phyloP scores from a whole-genome alignment of 2,329 filamentous ascomycete genomes.

The Metarhizium sp. region DNA sequence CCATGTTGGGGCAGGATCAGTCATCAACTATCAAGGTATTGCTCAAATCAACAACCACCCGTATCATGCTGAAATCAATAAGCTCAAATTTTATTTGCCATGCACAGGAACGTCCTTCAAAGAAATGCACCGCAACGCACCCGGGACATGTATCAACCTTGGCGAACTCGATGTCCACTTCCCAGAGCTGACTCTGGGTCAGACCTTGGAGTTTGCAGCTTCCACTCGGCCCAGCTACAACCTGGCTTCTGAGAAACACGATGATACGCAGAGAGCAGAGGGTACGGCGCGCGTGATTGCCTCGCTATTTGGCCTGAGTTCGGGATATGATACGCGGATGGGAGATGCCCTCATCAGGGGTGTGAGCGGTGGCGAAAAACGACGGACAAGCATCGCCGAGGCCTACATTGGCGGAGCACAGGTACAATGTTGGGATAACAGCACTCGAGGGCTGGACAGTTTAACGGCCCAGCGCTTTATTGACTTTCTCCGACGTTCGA shows the following conservation, averaged over 20 bases:
- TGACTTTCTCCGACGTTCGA: no score
- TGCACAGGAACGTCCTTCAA: slow-evolving; percentile 36
- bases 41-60: slow-evolving; percentile 37
- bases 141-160: slow-evolving; percentile 51
- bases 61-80: slow-evolving; percentile 30
- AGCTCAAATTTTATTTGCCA: slow-evolving; percentile 32
- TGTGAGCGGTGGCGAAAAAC: slow-evolving; percentile 65
- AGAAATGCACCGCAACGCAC: no score
- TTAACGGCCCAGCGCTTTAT: slow-evolving; percentile 16
- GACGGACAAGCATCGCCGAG: slow-evolving; percentile 68
- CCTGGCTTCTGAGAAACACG: no score
- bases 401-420: slow-evolving; percentile 25
- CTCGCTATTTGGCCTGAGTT: slow-evolving; percentile 39
- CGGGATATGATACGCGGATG: slow-evolving; percentile 57
- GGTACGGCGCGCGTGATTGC: neutral
- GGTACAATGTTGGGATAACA: slow-evolving; percentile 17
- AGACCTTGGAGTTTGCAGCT: slow-evolving; percentile 63
- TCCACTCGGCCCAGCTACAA: slow-evolving; percentile 35
- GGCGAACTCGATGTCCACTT: slow-evolving; percentile 70
- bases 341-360: slow-evolving; percentile 58
- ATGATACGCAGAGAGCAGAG: no score
- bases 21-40: neutral
- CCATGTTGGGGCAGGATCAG: no score
- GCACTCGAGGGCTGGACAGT: slow-evolving; percentile 15
- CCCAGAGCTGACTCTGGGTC: slow-evolving; percentile 58